Evolutionary conservation across 805 yeast species (phyloP), one percentile per base, ranked within the genome.

Genomic region (Suhomyces pyralidae): DNA sequence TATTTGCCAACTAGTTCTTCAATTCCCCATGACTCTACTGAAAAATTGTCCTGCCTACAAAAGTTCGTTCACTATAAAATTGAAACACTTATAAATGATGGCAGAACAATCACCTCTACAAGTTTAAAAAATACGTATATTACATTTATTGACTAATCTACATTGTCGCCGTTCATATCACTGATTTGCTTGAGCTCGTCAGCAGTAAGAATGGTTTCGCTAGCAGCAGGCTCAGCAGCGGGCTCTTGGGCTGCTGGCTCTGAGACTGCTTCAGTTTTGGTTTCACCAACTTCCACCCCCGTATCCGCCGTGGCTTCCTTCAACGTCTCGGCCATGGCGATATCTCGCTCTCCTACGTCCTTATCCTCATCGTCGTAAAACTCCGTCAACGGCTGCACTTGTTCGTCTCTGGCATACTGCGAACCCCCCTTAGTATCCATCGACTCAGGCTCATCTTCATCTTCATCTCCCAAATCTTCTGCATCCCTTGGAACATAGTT

Each of bases 361-460:
- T 74, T 76, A 56, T 80, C 84, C 44, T 82, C 86, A 53, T 78
- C 81, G 51, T 85, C 90, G 64, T 85, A 91, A 64, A 83, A 88
- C 70, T 93, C 98, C 61, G 84, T 86, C 47, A 80, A 87, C 2
- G 85, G 85, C 58, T 83, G 87, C 48, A 89, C 76, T 28, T 73
- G 77, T 60, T 81, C 84, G 67, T 93, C 98, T 53, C 94, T 80
- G 14, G 93, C 93, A 64, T 81, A 82, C 63, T 86, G 87, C 0
- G 96, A 88, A 1, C 98, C 98, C 40, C 97, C 97, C 66, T 88
- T 82, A 17, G 94, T 89, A 59, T 93, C 97, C 58, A 82, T 84
- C 9, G 96, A 91, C 54, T 80, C 85, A 44, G 77, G 79, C 0
- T 86, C 71, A 67, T 93, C 97, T 68, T 91, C 97, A 24, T 88